Evolutionary conservation across 1,139 yeast species (phyloP), one percentile per base, ranked within the genome.

Genomic region (Sugiyamaella xylanicola): DNA sequence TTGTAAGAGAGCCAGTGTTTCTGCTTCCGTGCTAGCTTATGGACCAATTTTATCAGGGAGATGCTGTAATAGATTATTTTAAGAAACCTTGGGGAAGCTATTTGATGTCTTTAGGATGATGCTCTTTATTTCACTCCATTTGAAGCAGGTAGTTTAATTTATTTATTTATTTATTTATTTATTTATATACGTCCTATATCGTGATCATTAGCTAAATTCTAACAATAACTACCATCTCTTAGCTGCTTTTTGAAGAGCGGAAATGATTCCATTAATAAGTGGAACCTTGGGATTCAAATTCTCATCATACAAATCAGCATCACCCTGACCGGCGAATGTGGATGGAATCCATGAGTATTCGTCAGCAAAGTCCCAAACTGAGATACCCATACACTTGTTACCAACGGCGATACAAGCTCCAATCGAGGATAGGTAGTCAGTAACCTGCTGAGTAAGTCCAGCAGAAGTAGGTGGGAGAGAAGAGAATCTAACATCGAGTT

Each of bases 321-420:
- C 50, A 4, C 56, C 56, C 16, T 49, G 43, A 11, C 57, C 57
- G 32, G 57, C 25, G 19, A 54, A 54, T 7, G 57, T 41, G 15
- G 52, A 45, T 7, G 57, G 57, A 15, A 54, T 49, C 57, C 57
- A 54, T 1, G 49, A 40, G 27, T 45, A 29, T 20, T 48, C 51
- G 27, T 54, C 57, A 22, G 19, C 54, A 45, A 50, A 54, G 29
- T 54, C 57, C 57, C 57, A 54, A 15, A 54, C 57, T 7, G 49
- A 32, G 16, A 50, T 37, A 15, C 57, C 57, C 40, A 51, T 35
- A 42, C 57, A 54, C 15, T 35, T 16, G 1, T 27, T 37, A 27
- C 51, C 51, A 9, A 54, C 54, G 17, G 27, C 37, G 21, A 54
- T 19, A 37, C 57, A 54, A 20, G 57, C 57, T 17, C 40, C 17